A percentile compares a stretch with the other conserved stretches of the same genome.
These are phyloP conservation scores for Zea luxurians DNA, from an alignment of 176 grass and related monocot species.

Conservation along the genomic window DNA sequence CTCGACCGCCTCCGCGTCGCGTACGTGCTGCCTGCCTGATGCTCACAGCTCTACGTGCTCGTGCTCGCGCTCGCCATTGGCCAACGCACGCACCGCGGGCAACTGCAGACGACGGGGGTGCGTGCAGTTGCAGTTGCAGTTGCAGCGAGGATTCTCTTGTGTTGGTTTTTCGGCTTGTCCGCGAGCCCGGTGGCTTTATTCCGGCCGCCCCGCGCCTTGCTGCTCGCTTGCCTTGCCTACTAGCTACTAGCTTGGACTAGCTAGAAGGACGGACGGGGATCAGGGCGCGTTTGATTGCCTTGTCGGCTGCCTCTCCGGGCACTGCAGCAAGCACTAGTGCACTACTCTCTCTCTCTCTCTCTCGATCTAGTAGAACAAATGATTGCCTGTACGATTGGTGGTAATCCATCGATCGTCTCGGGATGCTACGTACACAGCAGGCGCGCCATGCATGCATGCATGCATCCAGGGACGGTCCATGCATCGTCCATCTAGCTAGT, in stretches of 20 bases:
- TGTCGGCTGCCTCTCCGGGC: conserved; percentile 50
- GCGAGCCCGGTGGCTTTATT: conserved; percentile 28
- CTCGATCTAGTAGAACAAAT: conserved; percentile 31
- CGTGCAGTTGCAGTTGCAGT: too few species aligned
- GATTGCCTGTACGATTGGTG: conserved; percentile 33
- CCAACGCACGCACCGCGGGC: too few species aligned
- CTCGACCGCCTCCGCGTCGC: too few species aligned
- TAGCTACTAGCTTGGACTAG: neutral
- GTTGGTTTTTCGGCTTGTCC: conserved; percentile 47
- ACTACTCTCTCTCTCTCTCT: neutral
- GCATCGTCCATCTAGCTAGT: neutral
- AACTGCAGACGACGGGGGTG: too few species aligned
- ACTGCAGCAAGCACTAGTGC: neutral
- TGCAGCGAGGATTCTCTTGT: neutral
- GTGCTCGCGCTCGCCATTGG: too few species aligned
- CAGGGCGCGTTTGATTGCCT: too few species aligned
- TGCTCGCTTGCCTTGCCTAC: neutral
- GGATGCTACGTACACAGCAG: conserved; percentile 21
- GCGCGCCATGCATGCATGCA: neutral
- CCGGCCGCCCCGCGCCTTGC: neutral
- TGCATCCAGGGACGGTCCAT: neutral
- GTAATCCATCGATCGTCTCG: conserved; percentile 22
- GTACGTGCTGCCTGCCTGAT: too few species aligned
- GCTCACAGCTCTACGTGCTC: too few species aligned
- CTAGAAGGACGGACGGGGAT: conserved; percentile 15